Conservation (phyloP, 1,284 basidiomycete genomes). For the Rhizoctonia solani region DNA sequence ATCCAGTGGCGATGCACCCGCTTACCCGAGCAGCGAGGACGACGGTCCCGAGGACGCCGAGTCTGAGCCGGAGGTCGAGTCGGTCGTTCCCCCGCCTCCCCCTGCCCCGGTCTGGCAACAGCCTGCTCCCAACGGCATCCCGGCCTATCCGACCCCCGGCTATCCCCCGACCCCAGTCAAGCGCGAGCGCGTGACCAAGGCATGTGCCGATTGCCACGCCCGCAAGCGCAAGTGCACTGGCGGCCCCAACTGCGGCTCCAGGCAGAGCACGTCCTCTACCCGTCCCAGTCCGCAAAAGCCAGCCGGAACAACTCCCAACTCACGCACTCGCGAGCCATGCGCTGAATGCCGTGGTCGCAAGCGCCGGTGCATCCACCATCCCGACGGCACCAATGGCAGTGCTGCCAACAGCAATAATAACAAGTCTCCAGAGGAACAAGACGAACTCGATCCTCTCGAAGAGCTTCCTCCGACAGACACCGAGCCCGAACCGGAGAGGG, state of each 20-base stretch:
- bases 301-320: constrained; percentile 4
- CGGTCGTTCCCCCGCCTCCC: neutral
- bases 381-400: neutral
- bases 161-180: constrained; percentile 20
- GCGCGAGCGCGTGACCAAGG: constrained; percentile 24
- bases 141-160: constrained; percentile 4
- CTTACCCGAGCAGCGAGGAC: constrained; percentile 8
- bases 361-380: constrained; percentile 20
- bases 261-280: constrained; percentile 7
- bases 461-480: neutral
- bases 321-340: constrained; percentile 21
- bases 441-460: neutral
- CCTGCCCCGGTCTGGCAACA: constrained; percentile 11
- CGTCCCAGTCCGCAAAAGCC: constrained; percentile 4
- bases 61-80: constrained; percentile 25
- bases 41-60: constrained; percentile 20
- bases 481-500: neutral
- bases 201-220: constrained; percentile 32
- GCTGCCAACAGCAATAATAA: no score
- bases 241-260: constrained; percentile 16
- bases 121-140: no score
- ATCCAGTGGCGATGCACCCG: constrained; percentile 11
- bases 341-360: constrained; percentile 27
- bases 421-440: neutral
- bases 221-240: constrained; percentile 32